Evolutionary conservation across 2,329 filamentous ascomycete genomes (phyloP).

Genomic region (Polytolypa hystricis): DNA sequence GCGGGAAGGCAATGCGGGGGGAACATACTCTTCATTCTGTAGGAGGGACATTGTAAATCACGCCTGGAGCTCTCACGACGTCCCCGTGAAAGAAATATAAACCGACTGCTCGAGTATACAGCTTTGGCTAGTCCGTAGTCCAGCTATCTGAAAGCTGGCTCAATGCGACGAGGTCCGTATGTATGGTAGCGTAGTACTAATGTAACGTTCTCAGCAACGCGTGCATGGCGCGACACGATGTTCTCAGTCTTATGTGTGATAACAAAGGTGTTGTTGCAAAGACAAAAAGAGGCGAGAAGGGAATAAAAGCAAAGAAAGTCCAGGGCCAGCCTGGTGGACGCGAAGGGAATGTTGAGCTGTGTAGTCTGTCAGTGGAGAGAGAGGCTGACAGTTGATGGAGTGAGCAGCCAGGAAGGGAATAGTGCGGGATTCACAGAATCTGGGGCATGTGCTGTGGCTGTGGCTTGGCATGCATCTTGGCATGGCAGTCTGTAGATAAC

Average conservation of each 20-base stretch:
- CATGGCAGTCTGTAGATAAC: too few relatives aligned
- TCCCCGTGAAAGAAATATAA: neutral
- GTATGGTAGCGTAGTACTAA: too few relatives aligned
- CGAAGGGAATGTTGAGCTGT: neutral
- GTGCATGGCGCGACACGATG: too few relatives aligned
- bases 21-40: slow-evolving; percentile 41
- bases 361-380: neutral
- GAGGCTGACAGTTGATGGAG: neutral
- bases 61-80: too few relatives aligned
- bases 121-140: neutral
- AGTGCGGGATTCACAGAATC: neutral
- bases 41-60: slow-evolving; percentile 38
- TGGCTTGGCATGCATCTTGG: too few relatives aligned
- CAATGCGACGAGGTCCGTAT: too few relatives aligned
- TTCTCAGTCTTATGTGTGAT: neutral
- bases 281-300: neutral
- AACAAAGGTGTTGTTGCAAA: neutral
- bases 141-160: too few relatives aligned
- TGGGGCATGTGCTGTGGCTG: neutral
- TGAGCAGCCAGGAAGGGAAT: neutral
- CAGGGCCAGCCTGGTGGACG: slow-evolving; percentile 2
- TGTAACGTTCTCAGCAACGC: too few relatives aligned
- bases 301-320: neutral
- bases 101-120: neutral
- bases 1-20: slow-evolving; percentile 2